phyloP scores from a whole-genome alignment of 2,329 filamentous ascomycete genomes.

The Beauveria scarabaeidicola region DNA sequence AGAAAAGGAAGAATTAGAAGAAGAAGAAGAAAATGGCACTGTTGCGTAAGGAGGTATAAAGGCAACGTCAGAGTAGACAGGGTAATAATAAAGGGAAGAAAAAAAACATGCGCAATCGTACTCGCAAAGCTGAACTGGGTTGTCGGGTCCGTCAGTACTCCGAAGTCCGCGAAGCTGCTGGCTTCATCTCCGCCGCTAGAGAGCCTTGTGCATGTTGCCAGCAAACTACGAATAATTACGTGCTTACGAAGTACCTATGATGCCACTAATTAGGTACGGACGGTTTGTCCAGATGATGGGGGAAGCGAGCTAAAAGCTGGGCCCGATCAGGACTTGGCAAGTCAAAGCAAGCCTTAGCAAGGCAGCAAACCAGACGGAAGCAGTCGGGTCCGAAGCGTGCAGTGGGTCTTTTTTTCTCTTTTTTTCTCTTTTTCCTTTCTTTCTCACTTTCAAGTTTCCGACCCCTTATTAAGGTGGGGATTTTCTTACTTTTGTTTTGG shows the following conservation, averaged over 20 bases:
- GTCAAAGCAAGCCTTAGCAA: too few species aligned
- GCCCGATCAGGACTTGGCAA: too few species aligned
- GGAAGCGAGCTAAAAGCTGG: too few species aligned
- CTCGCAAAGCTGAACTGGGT: not conserved
- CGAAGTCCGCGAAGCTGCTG: conserved; percentile 5
- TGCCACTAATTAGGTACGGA: not conserved
- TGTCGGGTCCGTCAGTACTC: conserved; percentile 3
- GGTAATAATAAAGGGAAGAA: not conserved
- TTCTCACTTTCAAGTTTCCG: not conserved
- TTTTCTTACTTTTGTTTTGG: not conserved
- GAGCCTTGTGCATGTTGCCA: not conserved
- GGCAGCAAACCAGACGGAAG: too few species aligned
- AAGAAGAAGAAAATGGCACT: too few species aligned
- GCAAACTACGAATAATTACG: too few species aligned
- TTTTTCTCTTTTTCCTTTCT: not conserved
- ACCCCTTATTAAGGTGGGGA: not conserved
- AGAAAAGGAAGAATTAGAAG: too few species aligned
- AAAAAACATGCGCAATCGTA: conserved; percentile 9
- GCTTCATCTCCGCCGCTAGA: not conserved
- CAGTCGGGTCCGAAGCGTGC: too few species aligned
- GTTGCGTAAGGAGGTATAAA: too few species aligned
- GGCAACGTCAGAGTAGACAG: too few species aligned
- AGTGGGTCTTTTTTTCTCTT: not conserved
- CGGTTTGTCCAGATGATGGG: too few species aligned
- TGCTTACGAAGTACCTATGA: too few species aligned